Base-by-base conservation (phyloP, 176 grass and related monocot genomes). In the Aegilops sharonensis region DNA sequence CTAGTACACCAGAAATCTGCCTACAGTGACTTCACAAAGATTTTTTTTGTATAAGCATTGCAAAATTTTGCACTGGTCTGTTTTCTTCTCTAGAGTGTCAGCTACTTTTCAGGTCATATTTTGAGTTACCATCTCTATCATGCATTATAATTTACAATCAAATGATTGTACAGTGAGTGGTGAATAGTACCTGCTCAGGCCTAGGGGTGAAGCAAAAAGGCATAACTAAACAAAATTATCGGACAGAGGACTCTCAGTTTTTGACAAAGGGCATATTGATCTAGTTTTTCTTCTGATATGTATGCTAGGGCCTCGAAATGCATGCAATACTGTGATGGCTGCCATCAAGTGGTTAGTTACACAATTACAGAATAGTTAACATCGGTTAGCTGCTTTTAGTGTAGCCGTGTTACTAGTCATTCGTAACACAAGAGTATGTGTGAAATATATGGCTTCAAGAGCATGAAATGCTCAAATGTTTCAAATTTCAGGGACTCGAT, bases 401-500 rank as follows among this genome's bases (percentile, higher is more conserved):
- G 12, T 30, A 15, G 50, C 13, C 39, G 15, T 78, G 67, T 25
- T 15, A n/a, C 68, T 23, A 40, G 5, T 42, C 15, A 8, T 68
- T 20, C 24, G 60, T 45, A 27, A 31, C 47, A 81, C 14, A 47
- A 15, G 21, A 54, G 3, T 45, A 25, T 2, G n/a, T 75, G 23
- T 14, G 9, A 76, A 72, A 35, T 31, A 32, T 18, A 78, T 82
- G 59, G 37, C 54, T 18, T 75, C 37, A 12, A 70, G 45, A 70
- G 36, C 68, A 72, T 87, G 34, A 31, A 36, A 63, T 77, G 43
- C 20, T 80, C 32, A 68, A 24, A 4, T 83, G 29, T 85, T 78
- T 47, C 24, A 25, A 78, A 73, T 88, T 83, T 27, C 81, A 96
- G 97, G 97, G 97, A 45, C 87, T 99, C 57, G 97, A 99, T 91